phyloP scores from a whole-genome alignment of 2,329 filamentous ascomycete species.

The Colletotrichum sp. region DNA sequence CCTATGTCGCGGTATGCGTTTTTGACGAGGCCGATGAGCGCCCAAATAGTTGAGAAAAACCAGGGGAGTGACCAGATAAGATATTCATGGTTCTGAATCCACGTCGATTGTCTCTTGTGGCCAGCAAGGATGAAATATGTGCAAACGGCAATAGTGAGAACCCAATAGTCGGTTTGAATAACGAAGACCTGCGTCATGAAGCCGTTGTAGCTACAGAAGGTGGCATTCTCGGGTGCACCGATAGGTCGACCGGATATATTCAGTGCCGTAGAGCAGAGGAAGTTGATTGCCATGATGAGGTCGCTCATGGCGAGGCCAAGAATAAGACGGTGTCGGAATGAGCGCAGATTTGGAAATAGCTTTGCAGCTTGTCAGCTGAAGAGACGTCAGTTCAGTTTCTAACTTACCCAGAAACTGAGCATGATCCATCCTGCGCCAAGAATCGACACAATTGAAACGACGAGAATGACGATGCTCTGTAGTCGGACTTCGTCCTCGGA shows the following conservation, averaged over 20 bases:
- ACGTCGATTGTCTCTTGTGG: constrained; percentile 35
- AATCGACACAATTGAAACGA: constrained; percentile 36
- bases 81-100: constrained; percentile 38
- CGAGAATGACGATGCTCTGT: constrained; percentile 34
- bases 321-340: constrained; percentile 45
- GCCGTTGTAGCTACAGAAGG: constrained; percentile 44
- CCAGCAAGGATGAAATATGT: constrained; percentile 45
- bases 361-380: constrained; percentile 18
- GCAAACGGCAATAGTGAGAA: constrained; percentile 43
- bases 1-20: constrained; percentile 38
- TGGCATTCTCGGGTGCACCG: constrained; percentile 27
- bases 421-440: constrained; percentile 42
- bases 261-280: constrained; percentile 38
- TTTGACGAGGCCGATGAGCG: constrained; percentile 32
- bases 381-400: not conserved
- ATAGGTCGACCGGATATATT: constrained; percentile 37
- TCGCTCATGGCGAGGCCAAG: constrained; percentile 43
- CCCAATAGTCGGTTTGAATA: constrained; percentile 49
- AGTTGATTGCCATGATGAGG: constrained; percentile 44
- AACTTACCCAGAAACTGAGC: constrained; percentile 35
- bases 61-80: constrained; percentile 40
- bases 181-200: constrained; percentile 48
- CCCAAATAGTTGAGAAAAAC: constrained; percentile 39
- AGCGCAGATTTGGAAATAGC: constrained; percentile 40
- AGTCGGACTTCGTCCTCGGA: constrained; percentile 21